Evolutionary conservation across 2,329 filamentous ascomycete species (phyloP), one percentile per base, ranked within the genome.

Genomic region (Ophiostoma perfectum): DNA sequence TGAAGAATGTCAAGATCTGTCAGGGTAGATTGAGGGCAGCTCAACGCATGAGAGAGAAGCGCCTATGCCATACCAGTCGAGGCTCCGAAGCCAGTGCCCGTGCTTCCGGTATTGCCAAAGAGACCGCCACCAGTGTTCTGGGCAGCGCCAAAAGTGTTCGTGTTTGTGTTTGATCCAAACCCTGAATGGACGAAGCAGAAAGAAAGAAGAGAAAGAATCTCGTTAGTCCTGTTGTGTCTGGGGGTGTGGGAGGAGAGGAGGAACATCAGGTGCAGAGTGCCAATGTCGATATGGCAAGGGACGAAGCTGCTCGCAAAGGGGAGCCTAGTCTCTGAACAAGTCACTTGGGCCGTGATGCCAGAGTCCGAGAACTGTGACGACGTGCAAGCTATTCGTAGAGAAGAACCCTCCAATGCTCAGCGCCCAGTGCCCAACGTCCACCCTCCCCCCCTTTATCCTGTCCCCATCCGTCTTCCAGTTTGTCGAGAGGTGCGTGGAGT

Each of bases 81-180:
- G 67, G 68, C 65, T 42, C 73, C 73, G 55, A 74, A 74, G 58
- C 70, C 70, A 11, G 60, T 63, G 58, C 70, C 70, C 7, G 60
- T 63, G 60, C 12, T 63, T 63, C 14, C 14, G 60, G 60, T 63
- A 18, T 42, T 63, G 64, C 82, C 83, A 71, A 85, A 84, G n/a
- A 84, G 77, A 63, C 81, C 78, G 64, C 77, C 76, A 18, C 79
- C 78, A 63, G 76, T 73, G 65, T 74, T 75, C 74, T 85, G 79
- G 65, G 70, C 67, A 63, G 73, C 72, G 63, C 79, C 80, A 69
- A 80, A 80, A 49, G 75, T 74, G 71, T 72, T 74, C 69, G 75
- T 76, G 60, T 63, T 63, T 63, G 60, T 76, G 60, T 63, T 63
- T 63, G 60, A 42, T 63, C 60, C 60, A 42, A 63, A 63, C 38